A percentile compares a stretch with the other conserved stretches of the same genome.
Evolutionary conservation across 345 rosid genomes (phyloP).

Genomic region (Citropsis articulata): DNA sequence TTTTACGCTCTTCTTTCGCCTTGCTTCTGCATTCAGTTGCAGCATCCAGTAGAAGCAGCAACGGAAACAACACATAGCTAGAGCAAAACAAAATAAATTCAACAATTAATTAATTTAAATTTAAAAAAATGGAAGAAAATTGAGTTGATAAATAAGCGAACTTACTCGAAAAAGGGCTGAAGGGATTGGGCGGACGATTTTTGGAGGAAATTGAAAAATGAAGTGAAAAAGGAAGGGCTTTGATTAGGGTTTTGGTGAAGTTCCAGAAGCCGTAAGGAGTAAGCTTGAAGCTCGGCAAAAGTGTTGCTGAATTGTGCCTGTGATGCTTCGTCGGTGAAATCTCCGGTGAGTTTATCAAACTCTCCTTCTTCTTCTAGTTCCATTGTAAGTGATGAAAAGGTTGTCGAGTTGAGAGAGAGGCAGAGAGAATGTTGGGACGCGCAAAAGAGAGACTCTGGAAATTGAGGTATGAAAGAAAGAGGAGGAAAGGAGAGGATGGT

Average conservation of each 20-base stretch:
- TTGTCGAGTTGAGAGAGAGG: too few relatives aligned
- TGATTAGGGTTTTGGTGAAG: conserved; percentile 58
- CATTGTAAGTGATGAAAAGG: neutral
- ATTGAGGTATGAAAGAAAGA: neutral
- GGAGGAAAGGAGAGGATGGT: neutral
- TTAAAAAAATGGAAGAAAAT: neutral
- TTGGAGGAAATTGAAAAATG: conserved; percentile 53
- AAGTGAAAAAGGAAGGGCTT: conserved; percentile 39
- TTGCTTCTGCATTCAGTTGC: conserved; percentile 60
- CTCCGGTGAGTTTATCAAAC: conserved; percentile 20
- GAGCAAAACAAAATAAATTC: conserved; percentile 15
- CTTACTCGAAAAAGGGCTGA: conserved; percentile 82
- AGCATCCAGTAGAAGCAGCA: conserved; percentile 76
- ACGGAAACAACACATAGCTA: conserved; percentile 80
- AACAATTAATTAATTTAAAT: neutral
- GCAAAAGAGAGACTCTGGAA: neutral
- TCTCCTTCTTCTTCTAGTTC: conserved; percentile 17
- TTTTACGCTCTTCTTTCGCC: conserved; percentile 16
- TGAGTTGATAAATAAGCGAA: neutral
- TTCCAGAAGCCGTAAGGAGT: conserved; percentile 64
- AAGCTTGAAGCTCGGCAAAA: conserved; percentile 49
- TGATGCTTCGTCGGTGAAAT: conserved; percentile 23
- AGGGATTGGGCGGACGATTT: conserved; percentile 43
- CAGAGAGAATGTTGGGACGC: neutral
- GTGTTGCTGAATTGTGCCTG: conserved; percentile 26